Evolutionary conservation across 371 early-diverging fungal species (phyloP), one percentile per base, ranked within the genome.

Genomic region (Circinella umbellata): DNA sequence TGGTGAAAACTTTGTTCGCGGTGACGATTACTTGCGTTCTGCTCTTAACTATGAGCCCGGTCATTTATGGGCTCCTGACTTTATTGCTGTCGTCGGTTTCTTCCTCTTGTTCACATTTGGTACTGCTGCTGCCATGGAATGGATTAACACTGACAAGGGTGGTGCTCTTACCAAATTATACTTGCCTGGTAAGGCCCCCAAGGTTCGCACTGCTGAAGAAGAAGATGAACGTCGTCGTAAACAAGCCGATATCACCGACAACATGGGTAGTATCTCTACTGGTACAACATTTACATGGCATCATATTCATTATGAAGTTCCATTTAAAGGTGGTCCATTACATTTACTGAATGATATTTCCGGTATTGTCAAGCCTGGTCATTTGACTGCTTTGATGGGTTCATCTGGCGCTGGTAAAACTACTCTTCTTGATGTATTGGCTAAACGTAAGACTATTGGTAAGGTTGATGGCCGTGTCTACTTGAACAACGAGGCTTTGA

Each of bases 331-430:
- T 35, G 84, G 82, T 38, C 64, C 78, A n/a, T 70, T 78, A 34
- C 84, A 86, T 68, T 72, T 88, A 20, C 75, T 88, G 42, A 80
- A 82, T 65, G 81, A 84, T 62, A 66, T 88, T 62, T 63, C 65
- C 34, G 79, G 82, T 15, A 83, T 86, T 54, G 81, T 91, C 69
- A 86, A 85, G 69, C 89, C 90, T 0, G 92, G 92, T 61, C 83
- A 85, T 20, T 79, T 91, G 75, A 87, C 89, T 4, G 97, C 95
- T 3, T 73, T 96, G 17, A 91, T 96, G 92, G 95, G 95, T 18
- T 86, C 92, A 3, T 90, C 91, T 39, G 95, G 95, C 66, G 91
- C 93, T 49, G 97, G 97, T 61, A 97, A 97, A 79, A 93, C 95
- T 0, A 93, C 96, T 2, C 83, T 96, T 0, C 69, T 95, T 69